These are phyloP conservation scores for Wickerhamiella domercqiae DNA, from an alignment of 805 yeast species.

Conservation along the genomic window DNA sequence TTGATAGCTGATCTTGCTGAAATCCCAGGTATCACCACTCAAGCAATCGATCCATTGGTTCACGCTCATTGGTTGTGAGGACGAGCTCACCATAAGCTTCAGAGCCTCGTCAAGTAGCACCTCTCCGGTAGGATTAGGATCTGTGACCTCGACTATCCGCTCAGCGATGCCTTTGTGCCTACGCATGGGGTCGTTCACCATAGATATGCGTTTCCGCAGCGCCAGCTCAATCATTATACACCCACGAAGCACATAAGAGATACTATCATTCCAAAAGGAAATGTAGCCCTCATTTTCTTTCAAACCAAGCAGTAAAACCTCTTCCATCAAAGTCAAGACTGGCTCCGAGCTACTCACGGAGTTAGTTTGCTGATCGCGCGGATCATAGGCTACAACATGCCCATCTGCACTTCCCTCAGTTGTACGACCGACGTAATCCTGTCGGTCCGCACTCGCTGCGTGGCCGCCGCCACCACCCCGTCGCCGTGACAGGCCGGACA, in stretches of 20 bases:
- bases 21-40: slow-evolving; percentile 91
- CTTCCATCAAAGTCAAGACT: slow-evolving; percentile 84
- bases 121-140: slow-evolving; percentile 82
- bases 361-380: slow-evolving; percentile 36
- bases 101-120: slow-evolving; percentile 86
- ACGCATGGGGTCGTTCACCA: slow-evolving; percentile 85
- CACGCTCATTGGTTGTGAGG: slow-evolving; percentile 59
- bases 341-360: slow-evolving; percentile 39
- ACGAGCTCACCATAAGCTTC: slow-evolving; percentile 72
- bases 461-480: slow-evolving; percentile 12
- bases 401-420: slow-evolving; percentile 14
- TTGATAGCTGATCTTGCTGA: slow-evolving; percentile 87
- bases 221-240: slow-evolving; percentile 87
- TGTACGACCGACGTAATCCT: not conserved
- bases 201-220: slow-evolving; percentile 71
- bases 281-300: slow-evolving; percentile 93
- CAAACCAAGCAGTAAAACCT: slow-evolving; percentile 79
- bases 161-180: slow-evolving; percentile 79
- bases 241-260: slow-evolving; percentile 90
- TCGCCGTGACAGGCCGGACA: slow-evolving; percentile 19
- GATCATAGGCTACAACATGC: slow-evolving; percentile 39
- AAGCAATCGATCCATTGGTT: slow-evolving; percentile 86
- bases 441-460: slow-evolving; percentile 1
- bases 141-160: slow-evolving; percentile 73
- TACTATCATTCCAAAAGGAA: slow-evolving; percentile 96